These are phyloP conservation scores for Penicillium robsamsonii DNA, from an alignment of 495 filamentous ascomycete genomes.

Conservation along the genomic window DNA sequence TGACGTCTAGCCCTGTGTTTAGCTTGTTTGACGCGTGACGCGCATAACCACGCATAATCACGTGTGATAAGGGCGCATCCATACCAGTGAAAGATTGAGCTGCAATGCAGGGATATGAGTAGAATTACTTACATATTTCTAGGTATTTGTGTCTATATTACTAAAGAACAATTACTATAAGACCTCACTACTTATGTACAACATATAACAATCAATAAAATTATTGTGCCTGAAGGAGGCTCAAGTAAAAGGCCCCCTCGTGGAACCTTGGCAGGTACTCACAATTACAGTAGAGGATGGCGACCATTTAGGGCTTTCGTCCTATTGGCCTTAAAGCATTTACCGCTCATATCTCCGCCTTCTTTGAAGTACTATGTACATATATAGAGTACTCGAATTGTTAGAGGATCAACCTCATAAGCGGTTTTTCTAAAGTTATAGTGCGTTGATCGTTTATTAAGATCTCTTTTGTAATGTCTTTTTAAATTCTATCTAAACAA, in stretches of 20 bases:
- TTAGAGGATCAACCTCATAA: not conserved
- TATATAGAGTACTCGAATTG: not conserved
- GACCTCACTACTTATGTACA: not conserved
- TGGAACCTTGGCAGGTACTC: not conserved
- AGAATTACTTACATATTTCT: not conserved
- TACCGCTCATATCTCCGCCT: not conserved
- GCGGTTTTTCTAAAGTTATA: not conserved
- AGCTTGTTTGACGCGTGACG: slow-evolving; percentile 4
- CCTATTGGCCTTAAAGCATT: not conserved
- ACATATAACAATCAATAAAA: not conserved
- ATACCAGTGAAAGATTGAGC: not conserved
- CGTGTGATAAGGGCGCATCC: slow-evolving; percentile 9
- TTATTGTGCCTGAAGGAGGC: not conserved
- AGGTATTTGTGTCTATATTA: not conserved
- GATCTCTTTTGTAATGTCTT: not conserved
- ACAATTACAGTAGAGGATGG: not conserved
- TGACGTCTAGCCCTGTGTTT: not conserved
- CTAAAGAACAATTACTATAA: not conserved
- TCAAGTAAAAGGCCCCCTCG: not conserved
- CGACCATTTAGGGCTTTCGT: not conserved
- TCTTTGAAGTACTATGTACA: not conserved
- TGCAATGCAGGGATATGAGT: not conserved
- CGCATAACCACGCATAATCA: slow-evolving; percentile 13
- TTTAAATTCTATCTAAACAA: not conserved
- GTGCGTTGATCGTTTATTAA: not conserved